These are phyloP conservation scores for Thermothelomyces thermophilus DNA, from an alignment of 2,329 filamentous ascomycete species.

Conservation along the genomic window DNA sequence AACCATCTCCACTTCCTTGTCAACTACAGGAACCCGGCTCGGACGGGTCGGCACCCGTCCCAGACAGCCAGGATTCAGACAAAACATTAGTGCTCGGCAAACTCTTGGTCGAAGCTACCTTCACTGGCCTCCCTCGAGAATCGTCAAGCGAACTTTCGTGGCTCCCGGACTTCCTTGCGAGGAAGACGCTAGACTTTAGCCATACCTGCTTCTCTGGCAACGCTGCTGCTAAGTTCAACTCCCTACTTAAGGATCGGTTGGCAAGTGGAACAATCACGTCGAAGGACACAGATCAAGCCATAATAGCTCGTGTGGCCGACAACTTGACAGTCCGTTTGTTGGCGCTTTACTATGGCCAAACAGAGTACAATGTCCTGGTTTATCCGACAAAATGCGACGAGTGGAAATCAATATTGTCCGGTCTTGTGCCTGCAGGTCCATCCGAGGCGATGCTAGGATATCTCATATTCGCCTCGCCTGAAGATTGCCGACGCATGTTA, in stretches of 20 bases:
- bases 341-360: conserved; percentile 31
- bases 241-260: conserved; percentile 17
- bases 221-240: conserved; percentile 9
- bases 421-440: conserved; percentile 13
- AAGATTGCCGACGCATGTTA: conserved; percentile 19
- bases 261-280: conserved; percentile 25
- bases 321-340: conserved; percentile 32
- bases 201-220: conserved; percentile 28
- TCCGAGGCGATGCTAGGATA: conserved; percentile 30
- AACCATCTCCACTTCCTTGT: background rate
- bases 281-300: background rate
- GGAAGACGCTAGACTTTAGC: conserved; percentile 27
- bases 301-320: conserved; percentile 31
- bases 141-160: conserved; percentile 13
- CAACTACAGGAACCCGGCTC: background rate
- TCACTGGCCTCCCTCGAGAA: conserved; percentile 25
- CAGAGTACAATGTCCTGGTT: conserved; percentile 34
- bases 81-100: conserved; percentile 24
- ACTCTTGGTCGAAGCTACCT: conserved; percentile 21
- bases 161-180: conserved; percentile 23
- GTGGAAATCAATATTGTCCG: conserved; percentile 27
- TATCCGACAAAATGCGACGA: conserved; percentile 33
- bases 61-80: conserved; percentile 13
- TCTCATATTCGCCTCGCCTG: conserved; percentile 31
- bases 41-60: background rate